Evolutionary conservation across 176 grass and related monocot genomes (phyloP), one percentile per base, ranked within the genome.

Genomic region (Avena insularis): DNA sequence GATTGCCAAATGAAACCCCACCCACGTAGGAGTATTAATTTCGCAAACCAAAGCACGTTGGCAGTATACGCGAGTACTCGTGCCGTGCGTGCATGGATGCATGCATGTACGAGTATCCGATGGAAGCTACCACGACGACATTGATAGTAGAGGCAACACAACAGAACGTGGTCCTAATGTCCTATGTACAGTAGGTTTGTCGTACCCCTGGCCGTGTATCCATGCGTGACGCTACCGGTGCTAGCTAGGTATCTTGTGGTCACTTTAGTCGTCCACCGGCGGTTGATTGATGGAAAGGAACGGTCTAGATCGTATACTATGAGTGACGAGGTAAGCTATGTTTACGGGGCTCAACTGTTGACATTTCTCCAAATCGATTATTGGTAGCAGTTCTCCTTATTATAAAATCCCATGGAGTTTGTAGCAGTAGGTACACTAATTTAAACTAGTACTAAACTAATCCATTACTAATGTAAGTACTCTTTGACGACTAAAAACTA

Each of bases 91-190:
- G 75, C 79, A 59, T 40, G 38, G 38, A 40, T 67, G n/a, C 3
- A 33, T 17, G 47, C 19, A 47, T 43, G 70, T 82, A 69, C 47
- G 31, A 70, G 86, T 29, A 83, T 83, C 79, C 80, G 77, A 77
- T 54, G 71, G 72, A 56, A 50, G 38, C 35, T 12, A 31, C 57
- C 8, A 21, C 20, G 9, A 48, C 40, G 20, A 47, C 65, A 84
- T 72, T 84, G 25, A 59, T 38, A n/a, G 19, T 75, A 23, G 45
- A 45, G 43, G 53, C 45, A 53, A 45, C 75, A 45, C 75, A 33
- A 13, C 43, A 13, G 46, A 27, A 50, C 71, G 73, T 48, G 66
- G 77, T 12, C 76, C 23, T 23, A 23, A 23, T 23, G 23, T 23
- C 23, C 76, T 71, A 3, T 0, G 9, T 29, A 19, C n/a, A 2